A percentile compares a stretch with the other conserved stretches of the same genome.
Conservation (phyloP, 768 basidiomycete genomes). For the Gloeophyllum trabeum region DNA sequence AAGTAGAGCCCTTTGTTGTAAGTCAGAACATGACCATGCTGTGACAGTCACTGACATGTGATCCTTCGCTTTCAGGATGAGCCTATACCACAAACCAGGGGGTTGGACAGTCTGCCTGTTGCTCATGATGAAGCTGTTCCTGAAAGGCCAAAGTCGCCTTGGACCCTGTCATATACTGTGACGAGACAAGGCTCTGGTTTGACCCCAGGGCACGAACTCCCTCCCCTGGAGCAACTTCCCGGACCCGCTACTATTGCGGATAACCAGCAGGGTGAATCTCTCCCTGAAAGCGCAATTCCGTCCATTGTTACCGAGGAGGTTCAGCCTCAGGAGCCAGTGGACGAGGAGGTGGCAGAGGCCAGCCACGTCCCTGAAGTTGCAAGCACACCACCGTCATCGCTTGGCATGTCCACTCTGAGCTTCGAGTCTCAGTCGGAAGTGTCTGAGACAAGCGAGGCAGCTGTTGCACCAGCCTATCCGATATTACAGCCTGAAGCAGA, state of each 20-base stretch:
- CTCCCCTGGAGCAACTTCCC: neutral
- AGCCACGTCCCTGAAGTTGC: constrained; percentile 5
- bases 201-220: constrained; percentile 3
- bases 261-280: neutral
- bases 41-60: neutral
- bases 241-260: neutral
- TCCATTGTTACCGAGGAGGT: constrained; percentile 2
- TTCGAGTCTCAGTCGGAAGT: constrained; percentile 9
- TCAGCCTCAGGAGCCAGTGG: neutral
- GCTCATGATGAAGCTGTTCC: neutral
- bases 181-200: constrained; percentile 20
- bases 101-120: neutral
- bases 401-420: constrained; percentile 5
- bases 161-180: constrained; percentile 28
- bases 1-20: neutral
- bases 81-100: neutral
- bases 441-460: constrained; percentile 14
- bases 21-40: too few species aligned
- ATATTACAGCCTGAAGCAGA: constrained; percentile 23
- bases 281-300: neutral
- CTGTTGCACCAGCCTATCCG: constrained; percentile 15
- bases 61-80: neutral
- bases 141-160: constrained; percentile 18
- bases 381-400: constrained; percentile 4
- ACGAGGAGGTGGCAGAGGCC: neutral